These are phyloP conservation scores for Avena insularis DNA, from an alignment of 176 grass and related monocot genomes.

Conservation along the genomic window DNA sequence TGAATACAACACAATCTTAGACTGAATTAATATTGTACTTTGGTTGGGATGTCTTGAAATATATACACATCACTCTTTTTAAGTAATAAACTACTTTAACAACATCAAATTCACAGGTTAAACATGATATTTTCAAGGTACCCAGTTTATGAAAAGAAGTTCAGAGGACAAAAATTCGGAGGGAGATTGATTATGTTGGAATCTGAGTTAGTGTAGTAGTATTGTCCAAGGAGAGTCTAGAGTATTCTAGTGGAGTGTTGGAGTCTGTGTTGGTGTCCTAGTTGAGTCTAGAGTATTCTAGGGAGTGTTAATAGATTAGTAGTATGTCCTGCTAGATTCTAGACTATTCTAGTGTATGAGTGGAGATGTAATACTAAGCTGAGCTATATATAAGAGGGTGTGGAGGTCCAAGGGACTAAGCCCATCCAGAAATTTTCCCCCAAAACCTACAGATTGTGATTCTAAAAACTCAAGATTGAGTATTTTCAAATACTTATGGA, in stretches of 20 bases:
- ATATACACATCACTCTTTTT: neutral
- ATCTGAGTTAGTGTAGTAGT: too few relatives aligned
- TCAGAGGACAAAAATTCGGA: neutral
- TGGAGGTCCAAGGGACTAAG: too few relatives aligned
- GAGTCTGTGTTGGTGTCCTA: too few relatives aligned
- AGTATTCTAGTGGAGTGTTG: too few relatives aligned
- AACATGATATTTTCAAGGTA: slow-evolving; percentile 24
- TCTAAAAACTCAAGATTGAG: slow-evolving; percentile 2
- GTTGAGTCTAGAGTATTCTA: too few relatives aligned
- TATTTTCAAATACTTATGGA: neutral
- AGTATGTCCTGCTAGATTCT: too few relatives aligned
- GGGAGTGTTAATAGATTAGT: too few relatives aligned
- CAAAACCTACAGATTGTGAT: neutral
- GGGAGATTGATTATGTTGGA: neutral
- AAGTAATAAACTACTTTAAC: slow-evolving; percentile 11
- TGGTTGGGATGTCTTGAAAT: slow-evolving; percentile 17
- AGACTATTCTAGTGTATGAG: too few relatives aligned
- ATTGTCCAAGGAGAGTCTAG: too few relatives aligned
- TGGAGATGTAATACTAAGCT: too few relatives aligned
- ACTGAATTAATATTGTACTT: slow-evolving; percentile 11
- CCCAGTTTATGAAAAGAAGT: slow-evolving; percentile 19
- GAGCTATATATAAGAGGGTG: too few relatives aligned
- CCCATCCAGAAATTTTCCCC: too few relatives aligned
- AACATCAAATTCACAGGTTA: slow-evolving; percentile 7
- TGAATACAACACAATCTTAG: neutral